Conservation (phyloP, 2,329 filamentous ascomycete species). For the Trichothecium sympodiale region DNA sequence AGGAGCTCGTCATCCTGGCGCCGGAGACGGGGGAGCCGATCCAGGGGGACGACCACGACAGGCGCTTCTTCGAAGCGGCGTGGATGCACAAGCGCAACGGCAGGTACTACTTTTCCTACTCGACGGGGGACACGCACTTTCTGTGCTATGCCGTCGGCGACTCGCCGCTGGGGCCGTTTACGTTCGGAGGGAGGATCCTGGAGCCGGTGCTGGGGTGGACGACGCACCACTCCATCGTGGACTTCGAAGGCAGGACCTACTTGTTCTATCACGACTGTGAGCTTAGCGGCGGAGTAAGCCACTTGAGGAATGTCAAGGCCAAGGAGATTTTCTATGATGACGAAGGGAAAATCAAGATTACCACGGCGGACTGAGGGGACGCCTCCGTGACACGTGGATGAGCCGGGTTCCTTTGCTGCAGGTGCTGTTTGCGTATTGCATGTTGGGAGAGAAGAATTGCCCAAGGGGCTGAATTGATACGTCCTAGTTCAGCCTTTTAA, state of each 20-base stretch:
- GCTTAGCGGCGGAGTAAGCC: slow-evolving; percentile 56
- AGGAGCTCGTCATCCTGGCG: slow-evolving; percentile 54
- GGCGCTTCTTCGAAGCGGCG: slow-evolving; percentile 70
- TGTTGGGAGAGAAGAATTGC: no score
- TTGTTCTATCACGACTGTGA: slow-evolving; percentile 68
- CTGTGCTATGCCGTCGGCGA: slow-evolving; percentile 57
- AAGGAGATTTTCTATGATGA: slow-evolving; percentile 63
- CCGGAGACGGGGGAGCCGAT: slow-evolving; percentile 48
- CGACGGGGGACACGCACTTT: slow-evolving; percentile 67
- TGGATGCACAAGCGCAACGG: slow-evolving; percentile 64
- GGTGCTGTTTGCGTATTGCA: no score
- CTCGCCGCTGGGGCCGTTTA: slow-evolving; percentile 60
- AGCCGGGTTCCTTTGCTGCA: no score
- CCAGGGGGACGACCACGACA: slow-evolving; percentile 56
- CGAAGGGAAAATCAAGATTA: slow-evolving; percentile 47
- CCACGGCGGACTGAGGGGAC: slow-evolving; percentile 15
- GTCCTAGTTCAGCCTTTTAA: no score
- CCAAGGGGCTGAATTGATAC: no score
- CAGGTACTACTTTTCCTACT: slow-evolving; percentile 67
- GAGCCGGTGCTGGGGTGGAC: slow-evolving; percentile 75
- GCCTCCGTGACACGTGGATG: no score
- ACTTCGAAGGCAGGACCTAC: slow-evolving; percentile 62
- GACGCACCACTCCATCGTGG: slow-evolving; percentile 69
- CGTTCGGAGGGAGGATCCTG: slow-evolving; percentile 58
- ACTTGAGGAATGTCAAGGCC: slow-evolving; percentile 63